Base-by-base conservation (phyloP, 768 basidiomycete genomes). In the Rhodocollybia butyracea region DNA sequence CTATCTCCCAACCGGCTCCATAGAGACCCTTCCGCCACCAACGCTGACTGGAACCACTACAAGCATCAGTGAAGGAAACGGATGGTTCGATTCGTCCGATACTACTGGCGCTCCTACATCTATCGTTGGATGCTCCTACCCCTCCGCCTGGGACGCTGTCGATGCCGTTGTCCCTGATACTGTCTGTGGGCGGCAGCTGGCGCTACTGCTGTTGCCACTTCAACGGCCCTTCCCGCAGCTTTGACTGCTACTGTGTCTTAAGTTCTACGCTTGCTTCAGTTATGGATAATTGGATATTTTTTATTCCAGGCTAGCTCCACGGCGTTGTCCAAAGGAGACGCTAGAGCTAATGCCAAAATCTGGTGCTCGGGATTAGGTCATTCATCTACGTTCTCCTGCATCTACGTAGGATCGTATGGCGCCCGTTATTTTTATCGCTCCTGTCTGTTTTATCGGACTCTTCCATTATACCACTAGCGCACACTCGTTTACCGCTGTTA, bases 1-100 rank as follows among this genome's bases (percentile, higher is more conserved):
- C 46, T 86, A 86, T 63, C 84, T 84, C 3, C 73, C 74, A 22
- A 85, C 83, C 11, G 80, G 77, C 26, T 66, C 77, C 4, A 70
- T 81, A 47, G 70, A 76, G 55, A 84, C 83, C 4, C 74, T 88
- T 22, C 74, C 81, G 21, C 75, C 72, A 19, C 75, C 80, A 11
- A 78, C 22, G 65, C 72, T 31, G 85, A 87, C 47, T 64, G 63
- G 34, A 88, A 87, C 66, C 73, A 75, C 64, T 59, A 70, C 46
- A 60, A 62, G 5, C 60, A 70, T 55, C 78, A 70, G 70, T 65
- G 45, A 71, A 4, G 77, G 79, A 3, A 69, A 70, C 51, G 85
- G 83, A 3, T 87, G 85, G 86, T 72, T 71, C n/a, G 71, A 84
- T 57, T 30, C 72, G 8, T 60, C 64, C 27, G 82, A 85, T 60